These are phyloP conservation scores for Termitomyces sp. DNA, from an alignment of 768 basidiomycete species.

Conservation along the genomic window DNA sequence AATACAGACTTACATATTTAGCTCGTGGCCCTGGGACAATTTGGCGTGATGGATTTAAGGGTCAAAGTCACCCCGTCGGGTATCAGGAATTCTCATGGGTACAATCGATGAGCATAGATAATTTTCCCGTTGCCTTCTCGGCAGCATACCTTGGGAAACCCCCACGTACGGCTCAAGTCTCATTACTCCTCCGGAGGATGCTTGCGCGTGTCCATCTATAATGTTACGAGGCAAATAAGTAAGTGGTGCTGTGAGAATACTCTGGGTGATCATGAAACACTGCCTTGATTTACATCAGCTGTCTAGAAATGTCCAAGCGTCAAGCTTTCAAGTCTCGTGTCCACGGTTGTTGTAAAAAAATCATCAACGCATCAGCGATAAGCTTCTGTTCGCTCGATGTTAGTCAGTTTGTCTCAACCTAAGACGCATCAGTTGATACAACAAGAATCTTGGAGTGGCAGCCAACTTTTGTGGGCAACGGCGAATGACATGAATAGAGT, in stretches of 20 bases:
- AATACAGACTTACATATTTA: slow-evolving; percentile 2
- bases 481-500: background rate
- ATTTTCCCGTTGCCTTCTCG: slow-evolving; percentile 2
- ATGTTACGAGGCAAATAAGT: background rate
- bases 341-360: background rate
- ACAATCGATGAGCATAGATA: background rate
- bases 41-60: slow-evolving; percentile 18
- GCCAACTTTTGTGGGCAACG: background rate
- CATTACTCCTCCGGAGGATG: background rate
- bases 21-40: slow-evolving; percentile 6
- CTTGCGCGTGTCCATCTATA: background rate
- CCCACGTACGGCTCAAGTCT: background rate
- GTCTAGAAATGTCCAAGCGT: background rate
- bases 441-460: background rate
- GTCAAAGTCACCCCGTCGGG: slow-evolving; percentile 13
- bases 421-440: too few relatives aligned
- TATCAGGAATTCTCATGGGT: background rate
- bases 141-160: background rate
- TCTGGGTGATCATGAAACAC: slow-evolving; percentile 1
- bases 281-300: background rate
- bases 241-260: background rate
- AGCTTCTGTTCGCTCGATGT: background rate
- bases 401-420: background rate
- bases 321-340: background rate
- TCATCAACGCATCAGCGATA: background rate